Base-by-base conservation (phyloP, 2,329 filamentous ascomycete species). In the Cyphellophora attinorum region DNA sequence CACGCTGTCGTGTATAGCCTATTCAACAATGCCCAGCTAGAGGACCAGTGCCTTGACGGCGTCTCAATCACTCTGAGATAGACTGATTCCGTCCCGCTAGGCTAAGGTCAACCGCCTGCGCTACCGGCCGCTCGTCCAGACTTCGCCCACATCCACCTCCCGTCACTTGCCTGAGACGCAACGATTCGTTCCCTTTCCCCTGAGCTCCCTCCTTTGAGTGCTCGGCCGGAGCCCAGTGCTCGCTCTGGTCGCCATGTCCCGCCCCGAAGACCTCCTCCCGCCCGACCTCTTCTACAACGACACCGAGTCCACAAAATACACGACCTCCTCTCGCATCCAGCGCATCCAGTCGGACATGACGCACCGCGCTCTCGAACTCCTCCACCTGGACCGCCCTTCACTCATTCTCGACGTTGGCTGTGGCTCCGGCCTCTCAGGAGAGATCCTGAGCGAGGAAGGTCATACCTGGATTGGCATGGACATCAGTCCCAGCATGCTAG, bases 401-500 rank as follows among this genome's bases (percentile, higher is more conserved):
- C 64, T 96, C 34, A 88, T 98, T 55, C 84, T 98, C 55, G 91
- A 98, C 57, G 67, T 96, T n/a, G 91, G 91, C 57, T 96, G 91
- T 60, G 91, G 91, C 52, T 93, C 84, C 48, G 91, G 91, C 11
- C 76, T 98, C 14, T 93, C 85, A 0, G 91, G 91, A 55, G 88
- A 95, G 58, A 95, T 96, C 39, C 74, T 98, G 29, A 86, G 85
- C 10, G 72, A 79, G 8, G 78, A 85, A 39, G 83, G 83, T 35
- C 91, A 98, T 63, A 79, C 79, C 1, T 98, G 91, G 91, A 69
- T 96, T n/a, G 91, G 91, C 40, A 89, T 96, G 81, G 91, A 98
- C 56, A 79, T 98, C 15, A 85, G 82, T 4, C 79, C 85, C 0
- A 85, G 81, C n/a, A 98, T 98, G 91, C 70, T 98, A n/a, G 86